These are phyloP conservation scores for Zymoseptoria pseudotritici DNA, from an alignment of 2,329 filamentous ascomycete species.

Conservation along the genomic window DNA sequence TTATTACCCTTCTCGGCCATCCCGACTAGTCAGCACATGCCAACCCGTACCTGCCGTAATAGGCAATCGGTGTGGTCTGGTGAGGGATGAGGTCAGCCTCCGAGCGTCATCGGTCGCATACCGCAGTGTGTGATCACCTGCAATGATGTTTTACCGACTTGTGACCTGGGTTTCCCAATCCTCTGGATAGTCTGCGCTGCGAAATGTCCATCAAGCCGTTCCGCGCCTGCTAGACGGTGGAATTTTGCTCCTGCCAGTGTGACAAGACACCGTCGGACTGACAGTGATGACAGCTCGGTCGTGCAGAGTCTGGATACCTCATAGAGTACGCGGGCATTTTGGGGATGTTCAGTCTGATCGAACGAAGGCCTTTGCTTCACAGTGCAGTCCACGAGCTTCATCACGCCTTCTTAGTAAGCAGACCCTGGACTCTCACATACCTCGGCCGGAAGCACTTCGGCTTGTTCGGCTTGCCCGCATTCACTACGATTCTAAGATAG, in stretches of 20 bases:
- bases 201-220: neutral
- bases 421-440: neutral
- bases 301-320: no score
- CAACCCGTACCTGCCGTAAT: no score
- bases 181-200: neutral
- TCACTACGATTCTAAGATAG: no score
- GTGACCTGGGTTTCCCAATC: neutral
- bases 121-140: neutral
- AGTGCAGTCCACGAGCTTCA: neutral
- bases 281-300: no score
- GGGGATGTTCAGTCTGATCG: neutral
- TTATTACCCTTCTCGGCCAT: no score
- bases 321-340: neutral
- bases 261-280: no score
- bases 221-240: no score
- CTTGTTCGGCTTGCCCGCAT: neutral
- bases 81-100: no score
- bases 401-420: neutral
- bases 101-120: no score
- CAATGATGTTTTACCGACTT: neutral
- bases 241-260: neutral
- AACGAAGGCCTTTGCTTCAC: neutral
- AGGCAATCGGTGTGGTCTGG: no score
- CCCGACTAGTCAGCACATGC: no score
- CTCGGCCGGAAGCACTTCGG: neutral